Conservation (phyloP, 148 eudicot species). For the Rheum nobile region DNA sequence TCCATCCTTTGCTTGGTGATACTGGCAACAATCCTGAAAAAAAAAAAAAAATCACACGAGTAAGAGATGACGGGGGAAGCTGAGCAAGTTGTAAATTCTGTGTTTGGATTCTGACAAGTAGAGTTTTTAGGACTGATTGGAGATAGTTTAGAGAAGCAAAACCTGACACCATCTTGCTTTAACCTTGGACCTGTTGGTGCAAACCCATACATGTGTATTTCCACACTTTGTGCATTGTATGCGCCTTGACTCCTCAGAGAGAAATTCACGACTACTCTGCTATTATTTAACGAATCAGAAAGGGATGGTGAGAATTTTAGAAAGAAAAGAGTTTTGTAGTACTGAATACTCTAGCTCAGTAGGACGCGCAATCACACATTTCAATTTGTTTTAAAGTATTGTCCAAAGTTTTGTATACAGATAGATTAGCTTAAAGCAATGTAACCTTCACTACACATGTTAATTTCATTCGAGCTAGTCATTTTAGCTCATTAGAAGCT, state of each 20-base stretch:
- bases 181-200: constrained; percentile 82
- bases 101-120: neutral
- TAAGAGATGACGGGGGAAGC: neutral
- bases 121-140: neutral
- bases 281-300: neutral
- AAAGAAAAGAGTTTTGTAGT: neutral
- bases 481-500: no score
- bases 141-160: constrained; percentile 9
- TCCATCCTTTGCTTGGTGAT: constrained; percentile 99
- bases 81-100: neutral
- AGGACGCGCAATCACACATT: no score
- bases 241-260: constrained; percentile 91
- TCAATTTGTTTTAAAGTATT: neutral
- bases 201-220: constrained; percentile 86
- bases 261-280: constrained; percentile 58
- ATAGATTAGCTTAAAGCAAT: neutral
- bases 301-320: neutral
- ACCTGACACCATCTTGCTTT: constrained; percentile 99
- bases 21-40: constrained; percentile 82
- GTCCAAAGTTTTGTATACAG: neutral
- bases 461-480: no score
- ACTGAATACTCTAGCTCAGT: neutral
- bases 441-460: no score
- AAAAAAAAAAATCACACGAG: constrained; percentile 4
- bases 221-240: constrained; percentile 99